phyloP scores from a whole-genome alignment of 805 yeast species.

The Vanderwaltozyma tropicalis region DNA sequence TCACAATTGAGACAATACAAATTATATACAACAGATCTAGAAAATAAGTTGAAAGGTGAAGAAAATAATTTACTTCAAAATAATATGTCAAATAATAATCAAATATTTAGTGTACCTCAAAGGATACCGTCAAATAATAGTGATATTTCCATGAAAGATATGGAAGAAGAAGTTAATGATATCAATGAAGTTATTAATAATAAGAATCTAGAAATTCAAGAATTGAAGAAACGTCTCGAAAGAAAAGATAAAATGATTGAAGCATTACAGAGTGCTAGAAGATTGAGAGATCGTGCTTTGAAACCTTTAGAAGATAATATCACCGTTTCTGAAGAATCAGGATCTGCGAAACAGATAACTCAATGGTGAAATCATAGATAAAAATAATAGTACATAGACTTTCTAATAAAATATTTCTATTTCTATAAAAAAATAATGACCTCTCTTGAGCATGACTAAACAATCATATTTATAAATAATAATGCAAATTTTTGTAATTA shows the following conservation, averaged over 20 bases:
- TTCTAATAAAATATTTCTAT: too few species aligned
- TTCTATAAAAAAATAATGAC: too few species aligned
- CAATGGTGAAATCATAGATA: too few species aligned
- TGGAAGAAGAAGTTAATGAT: not conserved
- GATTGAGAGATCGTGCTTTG: slow-evolving; percentile 38
- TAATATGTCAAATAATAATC: not conserved
- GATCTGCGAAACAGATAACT: too few species aligned
- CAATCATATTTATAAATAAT: too few species aligned
- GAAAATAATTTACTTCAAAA: slow-evolving; percentile 9
- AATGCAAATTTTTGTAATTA: not conserved
- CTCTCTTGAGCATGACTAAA: too few species aligned
- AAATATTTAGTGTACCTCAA: not conserved
- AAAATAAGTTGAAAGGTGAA: slow-evolving; percentile 7
- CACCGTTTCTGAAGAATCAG: not conserved
- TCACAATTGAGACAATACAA: slow-evolving; percentile 26
- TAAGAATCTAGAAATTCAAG: slow-evolving; percentile 55
- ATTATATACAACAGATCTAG: slow-evolving; percentile 13
- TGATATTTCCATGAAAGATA: slow-evolving; percentile 1
- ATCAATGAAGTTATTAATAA: not conserved
- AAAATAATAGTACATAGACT: too few species aligned
- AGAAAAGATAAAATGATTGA: slow-evolving; percentile 74
- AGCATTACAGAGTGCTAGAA: slow-evolving; percentile 56
- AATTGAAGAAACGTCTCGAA: slow-evolving; percentile 47
- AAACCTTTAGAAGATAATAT: slow-evolving; percentile 7
- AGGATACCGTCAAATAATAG: not conserved